Evolutionary conservation across 768 basidiomycete species (phyloP).

Genomic region (Kwoniella bestiolae): DNA sequence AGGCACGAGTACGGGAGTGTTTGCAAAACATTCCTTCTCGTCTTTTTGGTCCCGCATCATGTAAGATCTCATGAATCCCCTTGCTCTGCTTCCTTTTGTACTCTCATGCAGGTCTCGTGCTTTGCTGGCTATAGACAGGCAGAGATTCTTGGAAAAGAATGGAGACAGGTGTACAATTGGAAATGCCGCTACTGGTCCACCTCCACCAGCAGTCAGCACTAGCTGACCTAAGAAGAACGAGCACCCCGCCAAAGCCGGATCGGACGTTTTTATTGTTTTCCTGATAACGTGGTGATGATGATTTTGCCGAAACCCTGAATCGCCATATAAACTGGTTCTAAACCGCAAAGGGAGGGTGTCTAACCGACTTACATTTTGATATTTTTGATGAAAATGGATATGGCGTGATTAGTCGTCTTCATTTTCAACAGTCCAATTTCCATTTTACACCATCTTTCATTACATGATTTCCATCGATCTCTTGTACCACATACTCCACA

Average conservation of each 20-base stretch:
- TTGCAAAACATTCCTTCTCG: neutral
- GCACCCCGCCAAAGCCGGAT: neutral
- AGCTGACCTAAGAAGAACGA: too few relatives aligned
- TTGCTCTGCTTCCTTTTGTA: too few relatives aligned
- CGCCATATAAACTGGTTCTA: neutral
- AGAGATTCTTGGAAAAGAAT: too few relatives aligned
- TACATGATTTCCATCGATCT: neutral
- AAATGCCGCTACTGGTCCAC: too few relatives aligned
- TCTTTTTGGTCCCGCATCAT: too few relatives aligned
- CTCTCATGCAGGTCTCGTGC: too few relatives aligned
- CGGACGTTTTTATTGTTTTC: neutral
- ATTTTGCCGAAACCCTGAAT: neutral
- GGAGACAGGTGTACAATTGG: neutral
- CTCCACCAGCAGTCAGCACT: neutral
- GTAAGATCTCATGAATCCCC: too few relatives aligned
- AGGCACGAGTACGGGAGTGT: conserved; percentile 4
- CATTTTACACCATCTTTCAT: neutral
- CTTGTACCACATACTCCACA: neutral
- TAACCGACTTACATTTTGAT: neutral
- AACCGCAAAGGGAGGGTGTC: neutral
- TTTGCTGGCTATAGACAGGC: neutral
- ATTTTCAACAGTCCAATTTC: neutral
- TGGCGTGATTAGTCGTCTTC: conserved; percentile 21
- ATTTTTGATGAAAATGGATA: neutral
- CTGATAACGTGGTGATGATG: neutral